Evolutionary conservation across 2,329 filamentous ascomycete genomes (phyloP), one percentile per base, ranked within the genome.

Genomic region (Fusarium globosum): DNA sequence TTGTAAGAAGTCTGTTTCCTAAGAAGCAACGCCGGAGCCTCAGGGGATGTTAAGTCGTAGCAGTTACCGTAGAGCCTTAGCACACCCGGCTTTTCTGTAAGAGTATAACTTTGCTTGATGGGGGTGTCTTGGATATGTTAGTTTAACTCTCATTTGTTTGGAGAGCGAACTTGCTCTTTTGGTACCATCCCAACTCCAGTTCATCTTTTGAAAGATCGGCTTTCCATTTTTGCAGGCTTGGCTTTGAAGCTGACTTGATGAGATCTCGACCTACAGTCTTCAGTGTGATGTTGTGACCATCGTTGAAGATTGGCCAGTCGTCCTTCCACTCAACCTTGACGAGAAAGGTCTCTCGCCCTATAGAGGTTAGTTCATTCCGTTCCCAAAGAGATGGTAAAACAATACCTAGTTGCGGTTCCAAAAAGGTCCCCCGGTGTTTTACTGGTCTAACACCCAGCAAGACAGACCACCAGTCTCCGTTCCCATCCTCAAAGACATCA

Each of bases 21-120:
- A 6, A 90, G 77, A 6, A 90, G 82, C 72, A 89, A 82, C 0
- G 88, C 86, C 1, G 88, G 87, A 26, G 83, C 84, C 23, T 86
- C 84, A 0, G 88, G 87, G 16, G 83, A 84, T 1, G 82, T 84
- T 0, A 90, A 82, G 9, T 83, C 83, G 68, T 88, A 90, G 14
- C 86, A 86, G 20, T 85, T 86, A 0, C 88, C 88, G 64, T 86
- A 83, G 0, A 90, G 76, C 8, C 86, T 84, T 3, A 90, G 79
- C 53, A 81, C 77, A 1, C 83, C 82, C 0, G 84, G 83, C 4
- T 82, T 79, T 41, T 86, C 85, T 0, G 79, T 82, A 35, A 90
- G 79, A 2, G 83, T 86, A 69, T 85, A 87, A 36, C 84, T 85
- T 4, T 70, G 61, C 55, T 78, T 78, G 16, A 75, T 39, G 2